phyloP scores from a whole-genome alignment of 345 rosid genomes.

The Melaleuca quinquenervia region DNA sequence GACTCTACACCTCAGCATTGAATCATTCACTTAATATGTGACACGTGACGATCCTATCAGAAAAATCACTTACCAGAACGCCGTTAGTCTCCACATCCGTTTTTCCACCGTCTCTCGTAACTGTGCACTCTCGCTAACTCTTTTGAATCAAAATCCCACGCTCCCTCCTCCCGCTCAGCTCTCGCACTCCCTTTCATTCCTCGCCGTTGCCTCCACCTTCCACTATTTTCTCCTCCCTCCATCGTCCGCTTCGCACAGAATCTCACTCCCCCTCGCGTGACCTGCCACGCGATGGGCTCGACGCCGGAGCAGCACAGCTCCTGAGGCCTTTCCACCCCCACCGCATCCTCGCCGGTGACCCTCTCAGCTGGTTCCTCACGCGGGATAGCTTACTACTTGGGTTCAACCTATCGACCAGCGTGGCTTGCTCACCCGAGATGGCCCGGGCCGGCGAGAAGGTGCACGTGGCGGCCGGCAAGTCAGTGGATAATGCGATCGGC shows the following conservation, averaged over 20 bases:
- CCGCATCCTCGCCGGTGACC: constrained; percentile 1
- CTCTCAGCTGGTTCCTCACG: constrained; percentile 7
- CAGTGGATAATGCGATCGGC: constrained; percentile 26
- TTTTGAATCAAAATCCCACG: too few species aligned
- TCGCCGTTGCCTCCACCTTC: too few species aligned
- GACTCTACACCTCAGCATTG: too few species aligned
- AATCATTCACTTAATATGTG: too few species aligned
- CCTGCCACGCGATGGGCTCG: not conserved
- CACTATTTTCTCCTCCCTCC: not conserved
- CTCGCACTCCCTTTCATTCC: too few species aligned
- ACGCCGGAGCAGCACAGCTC: constrained; percentile 19
- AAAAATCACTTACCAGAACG: too few species aligned
- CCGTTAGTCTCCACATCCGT: too few species aligned
- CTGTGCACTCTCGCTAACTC: too few species aligned
- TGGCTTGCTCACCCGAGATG: constrained; percentile 21
- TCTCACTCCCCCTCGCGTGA: not conserved
- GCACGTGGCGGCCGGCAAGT: constrained; percentile 51
- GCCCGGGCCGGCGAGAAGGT: constrained; percentile 17
- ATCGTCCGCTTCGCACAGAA: not conserved
- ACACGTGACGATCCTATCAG: too few species aligned
- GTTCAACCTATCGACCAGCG: not conserved
- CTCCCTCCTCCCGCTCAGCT: too few species aligned
- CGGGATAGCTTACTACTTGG: not conserved
- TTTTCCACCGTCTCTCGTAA: too few species aligned
- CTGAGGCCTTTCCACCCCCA: constrained; percentile 12